phyloP scores from a whole-genome alignment of 2,329 filamentous ascomycete species.

The Fusarium musae region DNA sequence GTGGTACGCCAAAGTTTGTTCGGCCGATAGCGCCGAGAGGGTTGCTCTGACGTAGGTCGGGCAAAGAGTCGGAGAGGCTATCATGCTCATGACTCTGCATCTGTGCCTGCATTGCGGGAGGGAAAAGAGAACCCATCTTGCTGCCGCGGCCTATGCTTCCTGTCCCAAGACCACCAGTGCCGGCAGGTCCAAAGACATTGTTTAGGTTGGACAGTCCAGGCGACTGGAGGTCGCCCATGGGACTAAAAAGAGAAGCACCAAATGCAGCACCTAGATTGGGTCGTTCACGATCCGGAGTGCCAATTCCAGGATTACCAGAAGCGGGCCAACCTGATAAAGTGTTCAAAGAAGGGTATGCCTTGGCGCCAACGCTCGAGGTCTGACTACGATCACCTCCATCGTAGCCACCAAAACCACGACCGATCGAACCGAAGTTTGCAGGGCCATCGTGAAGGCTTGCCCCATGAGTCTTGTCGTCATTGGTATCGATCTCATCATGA shows the following conservation, averaged over 20 bases:
- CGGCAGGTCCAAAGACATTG: conserved; percentile 74
- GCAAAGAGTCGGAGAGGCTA: conserved; percentile 64
- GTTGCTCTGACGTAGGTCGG: conserved; percentile 69
- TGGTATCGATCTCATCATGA: conserved; percentile 69
- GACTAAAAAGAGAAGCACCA: conserved; percentile 82
- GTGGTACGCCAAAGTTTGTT: conserved; percentile 63
- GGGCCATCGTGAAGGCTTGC: conserved; percentile 52
- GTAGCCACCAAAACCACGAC: conserved; percentile 63
- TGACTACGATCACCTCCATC: conserved; percentile 91
- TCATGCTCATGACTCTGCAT: conserved; percentile 81
- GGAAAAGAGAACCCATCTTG: conserved; percentile 89
- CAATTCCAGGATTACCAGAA: conserved; percentile 65
- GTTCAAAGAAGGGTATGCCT: conserved; percentile 72
- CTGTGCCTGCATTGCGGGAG: conserved; percentile 88
- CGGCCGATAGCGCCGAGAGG: conserved; percentile 76
- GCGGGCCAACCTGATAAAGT: conserved; percentile 72
- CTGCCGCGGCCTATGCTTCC: conserved; percentile 79
- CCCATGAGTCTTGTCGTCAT: conserved; percentile 60
- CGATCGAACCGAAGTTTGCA: conserved; percentile 64
- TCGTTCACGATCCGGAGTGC: conserved; percentile 75
- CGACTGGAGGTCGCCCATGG: conserved; percentile 81
- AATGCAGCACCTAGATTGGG: conserved; percentile 69
- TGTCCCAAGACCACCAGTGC: conserved; percentile 64
- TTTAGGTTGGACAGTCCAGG: conserved; percentile 75
- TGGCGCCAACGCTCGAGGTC: conserved; percentile 86